phyloP scores from a whole-genome alignment of 2,329 filamentous ascomycete genomes.

The Ilyonectria sp. region DNA sequence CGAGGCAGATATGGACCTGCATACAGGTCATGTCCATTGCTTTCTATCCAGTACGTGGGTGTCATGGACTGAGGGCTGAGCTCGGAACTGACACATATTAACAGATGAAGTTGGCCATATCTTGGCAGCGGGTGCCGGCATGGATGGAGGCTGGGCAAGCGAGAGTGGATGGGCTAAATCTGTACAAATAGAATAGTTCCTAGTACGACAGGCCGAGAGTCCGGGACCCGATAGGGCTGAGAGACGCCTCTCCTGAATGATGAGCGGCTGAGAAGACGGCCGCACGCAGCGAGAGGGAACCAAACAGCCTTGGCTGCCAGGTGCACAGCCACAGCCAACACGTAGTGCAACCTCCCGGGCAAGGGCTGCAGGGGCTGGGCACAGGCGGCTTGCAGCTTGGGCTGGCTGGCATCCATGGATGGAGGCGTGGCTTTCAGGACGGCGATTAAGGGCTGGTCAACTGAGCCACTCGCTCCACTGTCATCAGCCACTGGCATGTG shows the following conservation, averaged over 20 bases:
- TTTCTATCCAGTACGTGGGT: neutral
- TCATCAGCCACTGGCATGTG: neutral
- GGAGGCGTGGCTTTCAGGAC: too few relatives aligned
- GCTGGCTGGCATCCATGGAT: too few relatives aligned
- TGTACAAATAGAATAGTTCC: neutral
- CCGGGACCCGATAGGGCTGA: slow-evolving; percentile 28
- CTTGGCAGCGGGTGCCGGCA: slow-evolving; percentile 7
- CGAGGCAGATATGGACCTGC: neutral
- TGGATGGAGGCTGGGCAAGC: slow-evolving; percentile 15
- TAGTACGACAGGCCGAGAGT: neutral
- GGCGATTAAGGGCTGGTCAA: neutral
- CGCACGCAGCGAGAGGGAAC: slow-evolving; percentile 5
- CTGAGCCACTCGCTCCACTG: neutral
- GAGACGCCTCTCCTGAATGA: neutral
- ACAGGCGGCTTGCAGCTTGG: neutral
- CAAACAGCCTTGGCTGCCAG: slow-evolving; percentile 4
- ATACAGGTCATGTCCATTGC: neutral
- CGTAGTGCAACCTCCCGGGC: neutral
- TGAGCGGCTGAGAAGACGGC: slow-evolving; percentile 3
- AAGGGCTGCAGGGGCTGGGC: neutral
- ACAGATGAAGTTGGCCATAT: neutral
- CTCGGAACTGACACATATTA: neutral
- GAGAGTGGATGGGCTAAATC: neutral
- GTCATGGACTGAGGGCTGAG: neutral
- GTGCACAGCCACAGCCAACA: slow-evolving; percentile 2